Evolutionary conservation across 2,329 filamentous ascomycete genomes (phyloP).

Genomic region (Emmonsiellopsis sp.): DNA sequence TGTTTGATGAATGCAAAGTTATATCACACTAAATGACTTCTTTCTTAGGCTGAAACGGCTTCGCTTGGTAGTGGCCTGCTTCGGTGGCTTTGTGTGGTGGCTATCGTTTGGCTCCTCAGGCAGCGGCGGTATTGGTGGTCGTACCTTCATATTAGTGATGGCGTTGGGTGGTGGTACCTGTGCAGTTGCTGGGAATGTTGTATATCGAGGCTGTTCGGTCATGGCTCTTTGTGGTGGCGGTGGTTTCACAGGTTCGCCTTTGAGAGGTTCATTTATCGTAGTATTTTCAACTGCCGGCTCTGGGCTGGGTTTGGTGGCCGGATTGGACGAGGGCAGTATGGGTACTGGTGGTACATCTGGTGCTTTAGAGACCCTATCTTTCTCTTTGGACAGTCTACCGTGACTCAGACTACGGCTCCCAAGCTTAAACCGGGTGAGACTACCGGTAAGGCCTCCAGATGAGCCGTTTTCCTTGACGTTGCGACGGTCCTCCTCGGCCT

Average conservation of each 20-base stretch:
- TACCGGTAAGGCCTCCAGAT: constrained; percentile 27
- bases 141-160: constrained; percentile 1
- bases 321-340: background rate
- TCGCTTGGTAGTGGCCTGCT: constrained; percentile 18
- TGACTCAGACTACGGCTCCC: constrained; percentile 71
- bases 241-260: background rate
- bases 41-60: constrained; percentile 36
- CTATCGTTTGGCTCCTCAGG: background rate
- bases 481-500: constrained; percentile 43
- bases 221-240: background rate
- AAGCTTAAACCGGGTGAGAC: constrained; percentile 57
- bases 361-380: constrained; percentile 21
- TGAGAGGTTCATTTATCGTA: background rate
- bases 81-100: background rate
- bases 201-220: no score
- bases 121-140: background rate
- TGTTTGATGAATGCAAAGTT: background rate
- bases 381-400: constrained; percentile 45
- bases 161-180: background rate
- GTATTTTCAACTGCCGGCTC: background rate
- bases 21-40: constrained; percentile 33
- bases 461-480: constrained; percentile 35
- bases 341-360: constrained; percentile 7
- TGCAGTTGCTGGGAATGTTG: no score
- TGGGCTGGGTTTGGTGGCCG: background rate